These are phyloP conservation scores for Royoungia palumana DNA, from an alignment of 768 basidiomycete species.

Conservation along the genomic window DNA sequence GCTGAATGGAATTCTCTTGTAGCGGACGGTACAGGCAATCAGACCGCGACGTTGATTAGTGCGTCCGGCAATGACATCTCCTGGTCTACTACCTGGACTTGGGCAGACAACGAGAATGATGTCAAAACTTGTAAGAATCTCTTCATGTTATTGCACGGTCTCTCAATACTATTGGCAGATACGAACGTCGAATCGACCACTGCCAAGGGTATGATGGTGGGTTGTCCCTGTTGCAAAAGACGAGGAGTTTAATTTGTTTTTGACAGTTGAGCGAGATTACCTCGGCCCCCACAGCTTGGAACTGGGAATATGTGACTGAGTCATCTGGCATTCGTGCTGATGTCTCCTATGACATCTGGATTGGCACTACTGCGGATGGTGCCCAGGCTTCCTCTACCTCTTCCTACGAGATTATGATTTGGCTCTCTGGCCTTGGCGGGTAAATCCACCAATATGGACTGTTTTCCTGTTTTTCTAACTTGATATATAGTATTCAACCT, in stretches of 20 bases:
- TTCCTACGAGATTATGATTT: conserved; percentile 60
- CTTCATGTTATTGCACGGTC: not conserved
- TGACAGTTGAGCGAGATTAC: conserved; percentile 39
- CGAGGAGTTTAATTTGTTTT: not conserved
- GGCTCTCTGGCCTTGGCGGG: conserved; percentile 57
- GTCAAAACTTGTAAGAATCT: conserved; percentile 52
- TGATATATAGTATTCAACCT: conserved; percentile 45
- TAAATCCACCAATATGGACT: conserved; percentile 19
- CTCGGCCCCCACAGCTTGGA: conserved; percentile 49
- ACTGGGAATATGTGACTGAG: conserved; percentile 45
- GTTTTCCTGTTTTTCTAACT: not conserved
- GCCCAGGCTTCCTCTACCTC: conserved; percentile 45
- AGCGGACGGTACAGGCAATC: conserved; percentile 47
- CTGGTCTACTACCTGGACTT: conserved; percentile 53
- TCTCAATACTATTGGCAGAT: conserved; percentile 30
- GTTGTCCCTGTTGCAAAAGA: not conserved
- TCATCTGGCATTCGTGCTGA: conserved; percentile 50
- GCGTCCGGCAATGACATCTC: conserved; percentile 40
- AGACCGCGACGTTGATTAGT: conserved; percentile 45
- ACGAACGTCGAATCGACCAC: conserved; percentile 47
- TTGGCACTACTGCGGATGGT: conserved; percentile 42
- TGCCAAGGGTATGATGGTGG: conserved; percentile 48
- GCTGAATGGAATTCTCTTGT: not conserved
- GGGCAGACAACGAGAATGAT: conserved; percentile 47
- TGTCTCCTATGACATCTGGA: conserved; percentile 58